Evolutionary conservation across 2,329 filamentous ascomycete genomes (phyloP).

Genomic region (Talaromyces islandicus): DNA sequence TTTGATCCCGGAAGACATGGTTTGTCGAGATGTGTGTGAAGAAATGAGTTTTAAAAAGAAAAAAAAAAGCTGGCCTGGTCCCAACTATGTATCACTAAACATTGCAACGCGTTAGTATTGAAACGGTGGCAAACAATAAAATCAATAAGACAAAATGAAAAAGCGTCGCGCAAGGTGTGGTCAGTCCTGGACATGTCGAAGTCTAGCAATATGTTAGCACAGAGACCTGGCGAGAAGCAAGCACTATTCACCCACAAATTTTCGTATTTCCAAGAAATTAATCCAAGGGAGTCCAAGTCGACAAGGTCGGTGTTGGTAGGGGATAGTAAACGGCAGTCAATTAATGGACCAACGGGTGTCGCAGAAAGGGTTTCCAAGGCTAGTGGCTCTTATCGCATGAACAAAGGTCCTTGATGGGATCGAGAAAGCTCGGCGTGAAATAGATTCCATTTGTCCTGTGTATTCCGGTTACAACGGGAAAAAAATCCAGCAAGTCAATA

Average conservation of each 20-base stretch:
- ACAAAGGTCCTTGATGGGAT: neutral
- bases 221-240: no score
- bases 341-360: neutral
- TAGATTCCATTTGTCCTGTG: neutral
- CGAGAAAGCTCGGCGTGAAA: neutral
- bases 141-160: slow-evolving; percentile 7
- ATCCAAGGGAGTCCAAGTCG: neutral
- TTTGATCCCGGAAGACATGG: slow-evolving; percentile 34
- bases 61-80: slow-evolving; percentile 16
- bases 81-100: slow-evolving; percentile 22
- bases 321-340: neutral
- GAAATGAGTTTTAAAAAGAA: slow-evolving; percentile 12
- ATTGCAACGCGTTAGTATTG: slow-evolving; percentile 15
- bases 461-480: neutral
- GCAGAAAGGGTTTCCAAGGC: neutral
- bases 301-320: neutral
- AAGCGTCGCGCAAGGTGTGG: slow-evolving; percentile 4
- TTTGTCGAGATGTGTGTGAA: slow-evolving; percentile 10
- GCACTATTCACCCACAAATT: neutral
- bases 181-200: neutral
- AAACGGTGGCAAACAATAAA: slow-evolving; percentile 4
- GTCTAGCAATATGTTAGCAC: slow-evolving; percentile 1
- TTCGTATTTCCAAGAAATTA: neutral
- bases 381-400: neutral
- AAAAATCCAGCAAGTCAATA: neutral